A percentile compares a stretch with the other conserved stretches of the same genome.
phyloP scores from a whole-genome alignment of 164 flowering plant genomes.

The Umbilicus rupestris region DNA sequence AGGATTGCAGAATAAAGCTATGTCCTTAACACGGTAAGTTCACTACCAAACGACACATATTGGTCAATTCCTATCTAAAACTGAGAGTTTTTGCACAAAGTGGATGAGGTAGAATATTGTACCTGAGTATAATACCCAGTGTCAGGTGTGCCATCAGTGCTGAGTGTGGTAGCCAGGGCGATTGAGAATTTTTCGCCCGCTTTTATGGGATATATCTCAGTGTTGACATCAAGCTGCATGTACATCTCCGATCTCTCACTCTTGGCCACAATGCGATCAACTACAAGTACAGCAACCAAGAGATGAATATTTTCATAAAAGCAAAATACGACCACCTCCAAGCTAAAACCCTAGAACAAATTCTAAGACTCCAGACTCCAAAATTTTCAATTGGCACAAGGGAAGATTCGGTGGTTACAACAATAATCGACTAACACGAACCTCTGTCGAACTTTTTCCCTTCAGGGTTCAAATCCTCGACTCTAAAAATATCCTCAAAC shows the following conservation, averaged over 20 bases:
- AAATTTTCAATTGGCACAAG: not conserved
- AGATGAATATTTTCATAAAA: not conserved
- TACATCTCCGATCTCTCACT: constrained; percentile 5
- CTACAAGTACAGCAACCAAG: not conserved
- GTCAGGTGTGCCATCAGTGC: not conserved
- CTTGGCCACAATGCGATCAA: constrained; percentile 2
- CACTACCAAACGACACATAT: no score
- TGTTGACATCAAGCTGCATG: constrained; percentile 2
- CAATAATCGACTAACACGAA: not conserved
- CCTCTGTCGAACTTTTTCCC: constrained; percentile 4
- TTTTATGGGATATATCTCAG: not conserved
- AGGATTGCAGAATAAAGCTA: not conserved
- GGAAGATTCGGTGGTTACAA: not conserved
- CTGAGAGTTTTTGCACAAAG: not conserved
- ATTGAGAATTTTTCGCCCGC: constrained; percentile 1
- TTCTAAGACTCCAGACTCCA: not conserved
- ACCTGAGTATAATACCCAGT: not conserved
- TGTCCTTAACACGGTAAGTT: not conserved
- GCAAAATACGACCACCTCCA: not conserved
- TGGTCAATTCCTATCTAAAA: not conserved
- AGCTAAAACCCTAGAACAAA: not conserved
- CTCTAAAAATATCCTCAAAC: constrained; percentile 1
- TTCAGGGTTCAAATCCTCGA: constrained; percentile 4
- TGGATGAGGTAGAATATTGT: not conserved
- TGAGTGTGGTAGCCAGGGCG: not conserved